Base-by-base conservation (phyloP, 129 eudicot species). In the Scalesia atractyloides region DNA sequence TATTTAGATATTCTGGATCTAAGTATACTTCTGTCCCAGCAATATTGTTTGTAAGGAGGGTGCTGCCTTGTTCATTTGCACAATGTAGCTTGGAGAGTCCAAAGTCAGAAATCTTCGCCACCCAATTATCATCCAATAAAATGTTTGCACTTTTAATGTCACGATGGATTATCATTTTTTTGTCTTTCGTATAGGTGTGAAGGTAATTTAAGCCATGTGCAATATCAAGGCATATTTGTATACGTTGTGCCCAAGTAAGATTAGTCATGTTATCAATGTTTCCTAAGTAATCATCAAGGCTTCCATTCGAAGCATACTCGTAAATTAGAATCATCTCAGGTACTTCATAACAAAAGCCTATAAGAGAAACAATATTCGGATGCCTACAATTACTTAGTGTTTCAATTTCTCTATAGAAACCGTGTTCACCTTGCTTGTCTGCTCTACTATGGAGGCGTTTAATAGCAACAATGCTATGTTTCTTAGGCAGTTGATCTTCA, bases 201-300 rank as follows among this genome's bases (percentile, higher is more conserved):
- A 65, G 51, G 11, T 65, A 65, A 11, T 43, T 43, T 11, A 65
- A 17, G 0, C 70, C 70, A 3, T 65, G 17, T 19, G 70, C 70
- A 17, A 65, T 65, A 43, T 65, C 53, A 17, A 65, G 53, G 19
- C 53, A 18, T 43, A 65, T 65, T n/a, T 65, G 30, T 16, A 65
- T 19, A 41, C 70, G 70, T 64, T 37, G 69, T 15, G 7, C 69
- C 69, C 69, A 64, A 0, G 50, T 39, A 17, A 64, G 6, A 64
- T 36, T 37, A 7, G 8, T 64, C 69, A 64, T 64, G 15, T 39
- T 9, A 39, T 37, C 33, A 9, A 0, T 16, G 30, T 64, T 64
- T 3, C 51, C 15, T 15, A 64, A 64, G 8, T 64, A 64, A 9
- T 64, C 2, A 15, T 2, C 24, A n/a, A 64, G 51, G 50, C 69